Percentiles rank a stretch among this genome's conserved stretches.
Evolutionary conservation across 1,139 yeast genomes (phyloP).

Genomic region (Zygosaccharomyces sapae): DNA sequence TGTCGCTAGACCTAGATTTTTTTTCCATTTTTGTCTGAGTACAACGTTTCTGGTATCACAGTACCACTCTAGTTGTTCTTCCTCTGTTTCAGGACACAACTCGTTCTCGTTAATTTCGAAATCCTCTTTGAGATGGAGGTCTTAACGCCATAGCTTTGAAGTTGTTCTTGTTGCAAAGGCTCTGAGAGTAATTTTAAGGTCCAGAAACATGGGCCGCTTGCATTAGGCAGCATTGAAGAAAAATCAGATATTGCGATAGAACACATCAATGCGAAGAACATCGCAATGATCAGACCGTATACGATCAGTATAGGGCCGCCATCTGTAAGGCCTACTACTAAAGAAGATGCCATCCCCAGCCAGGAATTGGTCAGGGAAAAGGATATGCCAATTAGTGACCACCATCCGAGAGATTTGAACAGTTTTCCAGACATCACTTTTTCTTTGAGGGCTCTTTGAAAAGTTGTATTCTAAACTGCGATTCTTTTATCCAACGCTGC

Average conservation of each 20-base stretch:
- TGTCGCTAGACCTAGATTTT: constrained; percentile 13
- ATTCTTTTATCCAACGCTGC: no score
- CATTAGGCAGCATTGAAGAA: constrained; percentile 51
- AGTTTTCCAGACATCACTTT: no score
- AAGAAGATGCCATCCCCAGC: constrained; percentile 51
- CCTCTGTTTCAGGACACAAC: constrained; percentile 3
- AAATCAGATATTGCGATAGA: constrained; percentile 51
- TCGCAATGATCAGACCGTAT: constrained; percentile 49
- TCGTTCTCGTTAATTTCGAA: neutral
- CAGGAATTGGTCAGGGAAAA: constrained; percentile 52
- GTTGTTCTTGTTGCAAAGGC: constrained; percentile 5
- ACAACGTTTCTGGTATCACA: constrained; percentile 20
- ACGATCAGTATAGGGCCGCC: constrained; percentile 50
- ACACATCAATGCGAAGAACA: constrained; percentile 44
- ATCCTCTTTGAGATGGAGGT: neutral
- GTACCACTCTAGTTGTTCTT: constrained; percentile 4
- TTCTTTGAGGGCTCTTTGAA: no score
- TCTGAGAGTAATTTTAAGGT: constrained; percentile 52
- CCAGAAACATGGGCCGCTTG: constrained; percentile 64
- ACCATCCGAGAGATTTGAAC: constrained; percentile 50
- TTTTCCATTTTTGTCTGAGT: constrained; percentile 42
- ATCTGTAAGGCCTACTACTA: constrained; percentile 45
- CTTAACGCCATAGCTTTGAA: neutral
- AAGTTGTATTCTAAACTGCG: no score
- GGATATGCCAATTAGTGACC: constrained; percentile 51